Percentiles rank a stretch among this genome's conserved stretches.
Evolutionary conservation across 352 stramenopile species (phyloP).

Genomic region (Pythium sukuiense): DNA sequence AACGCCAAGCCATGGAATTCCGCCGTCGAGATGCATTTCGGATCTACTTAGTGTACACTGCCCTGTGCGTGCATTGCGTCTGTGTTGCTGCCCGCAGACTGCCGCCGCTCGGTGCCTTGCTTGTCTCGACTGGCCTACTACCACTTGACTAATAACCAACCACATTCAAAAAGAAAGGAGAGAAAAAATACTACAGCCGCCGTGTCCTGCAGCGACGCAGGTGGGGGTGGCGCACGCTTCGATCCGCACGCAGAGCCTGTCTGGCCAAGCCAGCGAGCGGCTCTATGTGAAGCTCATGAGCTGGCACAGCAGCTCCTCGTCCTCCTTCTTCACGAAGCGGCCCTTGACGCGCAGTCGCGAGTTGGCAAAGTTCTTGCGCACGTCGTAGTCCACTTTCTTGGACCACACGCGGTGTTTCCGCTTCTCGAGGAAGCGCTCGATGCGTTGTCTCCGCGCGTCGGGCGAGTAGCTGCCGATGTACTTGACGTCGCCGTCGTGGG

Average conservation of each 20-base stretch:
- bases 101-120: not conserved
- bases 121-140: not conserved
- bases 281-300: constrained; percentile 76
- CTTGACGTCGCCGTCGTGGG: constrained; percentile 38
- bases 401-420: constrained; percentile 93
- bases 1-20: not conserved
- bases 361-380: constrained; percentile 99
- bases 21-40: not conserved
- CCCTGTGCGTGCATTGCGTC: not conserved
- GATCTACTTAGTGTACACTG: not conserved
- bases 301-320: constrained; percentile 90
- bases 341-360: constrained; percentile 97
- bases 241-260: not conserved
- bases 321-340: constrained; percentile 99
- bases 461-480: constrained; percentile 91
- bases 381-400: constrained; percentile 99
- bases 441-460: constrained; percentile 79
- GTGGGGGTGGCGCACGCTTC: not conserved
- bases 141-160: not conserved
- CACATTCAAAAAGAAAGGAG: not conserved
- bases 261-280: no score
- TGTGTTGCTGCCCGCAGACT: not conserved
- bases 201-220: not conserved
- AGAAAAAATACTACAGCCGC: not conserved
- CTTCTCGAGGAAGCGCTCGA: constrained; percentile 92